A percentile compares a stretch with the other conserved stretches of the same genome.
Conservation (phyloP, 345 rosid genomes). For the Syzygium aromaticum region DNA sequence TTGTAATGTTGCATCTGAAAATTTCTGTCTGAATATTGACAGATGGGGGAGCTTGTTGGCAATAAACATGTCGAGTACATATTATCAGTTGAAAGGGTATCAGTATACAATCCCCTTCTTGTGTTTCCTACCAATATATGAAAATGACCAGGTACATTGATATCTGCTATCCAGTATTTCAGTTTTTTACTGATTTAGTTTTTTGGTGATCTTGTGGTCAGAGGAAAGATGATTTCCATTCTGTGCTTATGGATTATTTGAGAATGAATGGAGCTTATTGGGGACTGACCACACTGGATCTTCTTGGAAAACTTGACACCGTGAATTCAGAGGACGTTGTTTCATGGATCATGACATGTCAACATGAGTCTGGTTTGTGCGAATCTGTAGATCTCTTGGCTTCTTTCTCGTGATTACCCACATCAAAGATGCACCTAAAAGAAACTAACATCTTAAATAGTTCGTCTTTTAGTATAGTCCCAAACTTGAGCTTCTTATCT, state of each 20-base stretch:
- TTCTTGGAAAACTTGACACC: conserved; percentile 62
- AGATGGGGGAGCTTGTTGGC: conserved; percentile 53
- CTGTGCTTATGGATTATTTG: conserved; percentile 89
- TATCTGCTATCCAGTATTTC: background rate
- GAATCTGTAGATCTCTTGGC: background rate
- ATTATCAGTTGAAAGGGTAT: conserved; percentile 61
- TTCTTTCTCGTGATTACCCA: background rate
- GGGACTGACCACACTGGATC: conserved; percentile 75
- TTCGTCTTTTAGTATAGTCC: background rate
- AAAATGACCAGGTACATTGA: background rate
- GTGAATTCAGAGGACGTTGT: conserved; percentile 51
- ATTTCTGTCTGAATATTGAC: background rate
- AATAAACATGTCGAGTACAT: conserved; percentile 62
- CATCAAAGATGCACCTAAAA: background rate
- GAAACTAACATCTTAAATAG: background rate
- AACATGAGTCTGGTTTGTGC: conserved; percentile 61
- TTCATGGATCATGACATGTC: conserved; percentile 75
- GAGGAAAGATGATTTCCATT: conserved; percentile 77
- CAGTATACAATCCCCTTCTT: background rate
- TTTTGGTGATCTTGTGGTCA: conserved; percentile 10
- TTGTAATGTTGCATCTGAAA: background rate
- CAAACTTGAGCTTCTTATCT: background rate
- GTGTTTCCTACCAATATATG: background rate
- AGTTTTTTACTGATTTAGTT: background rate
- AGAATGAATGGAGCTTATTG: conserved; percentile 88